Evolutionary conservation across 2,329 filamentous ascomycete species (phyloP).

Genomic region (Pyricularia sp.): DNA sequence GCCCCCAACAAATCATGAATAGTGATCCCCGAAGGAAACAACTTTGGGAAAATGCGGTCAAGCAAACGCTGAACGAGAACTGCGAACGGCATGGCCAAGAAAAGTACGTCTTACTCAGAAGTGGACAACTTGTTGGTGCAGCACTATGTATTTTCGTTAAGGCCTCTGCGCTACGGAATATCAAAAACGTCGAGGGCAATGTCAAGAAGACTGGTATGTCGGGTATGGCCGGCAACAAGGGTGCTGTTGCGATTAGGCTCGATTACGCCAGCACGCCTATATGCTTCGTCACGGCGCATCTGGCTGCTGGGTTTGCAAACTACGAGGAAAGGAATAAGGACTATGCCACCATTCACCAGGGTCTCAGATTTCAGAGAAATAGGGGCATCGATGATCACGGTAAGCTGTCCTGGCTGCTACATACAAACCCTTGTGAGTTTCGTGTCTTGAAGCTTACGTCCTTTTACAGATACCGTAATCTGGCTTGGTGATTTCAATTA

Average conservation of each 20-base stretch:
- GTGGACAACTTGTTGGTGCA: conserved; percentile 87
- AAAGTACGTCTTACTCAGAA: conserved; percentile 78
- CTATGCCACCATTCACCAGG: conserved; percentile 77
- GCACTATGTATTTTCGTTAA: conserved; percentile 87
- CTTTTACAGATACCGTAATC: conserved; percentile 50
- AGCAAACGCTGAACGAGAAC: conserved; percentile 59
- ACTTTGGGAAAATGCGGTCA: conserved; percentile 75
- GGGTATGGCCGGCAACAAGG: conserved; percentile 96
- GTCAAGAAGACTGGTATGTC: conserved; percentile 93
- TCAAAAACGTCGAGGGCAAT: conserved; percentile 94
- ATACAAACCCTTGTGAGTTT: background rate
- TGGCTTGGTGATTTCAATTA: conserved; percentile 99
- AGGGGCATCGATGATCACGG: conserved; percentile 76
- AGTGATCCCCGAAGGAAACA: conserved; percentile 80
- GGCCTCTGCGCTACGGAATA: conserved; percentile 58
- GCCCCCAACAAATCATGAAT: conserved; percentile 97
- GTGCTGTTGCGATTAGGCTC: conserved; percentile 88
- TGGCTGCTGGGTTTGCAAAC: conserved; percentile 91
- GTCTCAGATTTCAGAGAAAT: conserved; percentile 82
- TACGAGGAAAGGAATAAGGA: conserved; percentile 93
- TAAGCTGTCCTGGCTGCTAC: background rate
- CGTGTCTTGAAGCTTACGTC: background rate
- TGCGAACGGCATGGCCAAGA: conserved; percentile 52
- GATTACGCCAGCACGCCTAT: conserved; percentile 87
- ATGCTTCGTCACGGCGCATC: conserved; percentile 91